Evolutionary conservation across 2,329 filamentous ascomycete genomes (phyloP).

Genomic region (Arthrinium puccinioides): DNA sequence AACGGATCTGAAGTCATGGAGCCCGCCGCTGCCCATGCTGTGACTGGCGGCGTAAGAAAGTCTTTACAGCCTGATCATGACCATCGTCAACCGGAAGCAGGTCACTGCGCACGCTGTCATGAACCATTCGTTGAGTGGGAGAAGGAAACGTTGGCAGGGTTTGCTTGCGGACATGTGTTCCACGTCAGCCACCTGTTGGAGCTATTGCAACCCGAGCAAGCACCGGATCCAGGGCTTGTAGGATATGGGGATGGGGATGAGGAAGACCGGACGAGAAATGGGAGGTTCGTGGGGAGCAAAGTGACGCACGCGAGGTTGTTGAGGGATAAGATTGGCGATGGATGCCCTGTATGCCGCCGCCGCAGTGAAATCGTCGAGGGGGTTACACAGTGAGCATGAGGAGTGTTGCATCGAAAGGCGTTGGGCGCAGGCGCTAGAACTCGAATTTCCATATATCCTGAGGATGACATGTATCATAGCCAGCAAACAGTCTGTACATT

Average conservation of each 20-base stretch:
- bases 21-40: conserved; percentile 3
- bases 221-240: conserved; percentile 29
- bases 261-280: conserved; percentile 33
- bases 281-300: conserved; percentile 72
- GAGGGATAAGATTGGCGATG: conserved; percentile 59
- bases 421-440: no score
- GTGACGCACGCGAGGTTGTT: conserved; percentile 79
- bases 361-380: conserved; percentile 19
- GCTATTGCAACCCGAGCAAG: conserved; percentile 36
- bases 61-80: conserved; percentile 21
- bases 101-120: conserved; percentile 53
- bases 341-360: conserved; percentile 52
- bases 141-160: conserved; percentile 67
- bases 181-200: conserved; percentile 66
- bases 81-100: conserved; percentile 33
- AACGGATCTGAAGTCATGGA: conserved; percentile 8
- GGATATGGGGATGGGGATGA: conserved; percentile 36
- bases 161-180: conserved; percentile 76
- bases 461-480: no score
- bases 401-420: conserved; percentile 1
- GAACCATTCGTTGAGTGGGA: conserved; percentile 54
- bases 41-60: conserved; percentile 8
- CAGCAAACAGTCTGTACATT: no score
- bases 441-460: no score
- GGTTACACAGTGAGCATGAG: not conserved